These are phyloP conservation scores for Byssoonygena ceratinophila DNA, from an alignment of 2,329 filamentous ascomycete genomes.

Conservation along the genomic window DNA sequence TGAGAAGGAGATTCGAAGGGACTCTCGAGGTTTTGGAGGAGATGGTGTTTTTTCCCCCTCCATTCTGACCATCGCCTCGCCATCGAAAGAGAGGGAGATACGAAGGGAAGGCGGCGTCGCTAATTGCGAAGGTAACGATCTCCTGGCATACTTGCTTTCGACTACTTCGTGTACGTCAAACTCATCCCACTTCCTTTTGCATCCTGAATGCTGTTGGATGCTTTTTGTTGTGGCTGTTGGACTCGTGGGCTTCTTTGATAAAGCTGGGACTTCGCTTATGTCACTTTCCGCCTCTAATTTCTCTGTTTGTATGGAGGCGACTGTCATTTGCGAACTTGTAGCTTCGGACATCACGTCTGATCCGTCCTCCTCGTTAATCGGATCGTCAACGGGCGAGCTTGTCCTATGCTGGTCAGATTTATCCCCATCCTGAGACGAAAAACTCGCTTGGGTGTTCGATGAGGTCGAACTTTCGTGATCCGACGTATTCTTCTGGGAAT, in stretches of 20 bases:
- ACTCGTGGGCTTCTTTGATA: neutral
- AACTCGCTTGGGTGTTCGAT: neutral
- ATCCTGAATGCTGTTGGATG: conserved; percentile 2
- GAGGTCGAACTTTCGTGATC: neutral
- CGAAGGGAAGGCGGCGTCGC: conserved; percentile 28
- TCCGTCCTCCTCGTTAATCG: neutral
- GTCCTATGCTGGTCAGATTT: neutral
- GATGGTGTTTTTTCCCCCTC: conserved; percentile 34
- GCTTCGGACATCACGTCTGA: neutral
- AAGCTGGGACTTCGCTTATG: conserved; percentile 11
- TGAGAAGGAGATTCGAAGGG: conserved; percentile 69
- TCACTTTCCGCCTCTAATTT: conserved; percentile 16
- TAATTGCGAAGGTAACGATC: conserved; percentile 8
- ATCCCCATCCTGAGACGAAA: neutral
- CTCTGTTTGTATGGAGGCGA: conserved; percentile 14
- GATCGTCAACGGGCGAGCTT: neutral
- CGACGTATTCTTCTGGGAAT: neutral
- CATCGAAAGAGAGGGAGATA: conserved; percentile 35
- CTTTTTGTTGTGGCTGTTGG: conserved; percentile 17
- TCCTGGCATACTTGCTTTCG: neutral
- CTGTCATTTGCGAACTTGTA: conserved; percentile 5
- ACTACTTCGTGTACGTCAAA: conserved; percentile 2
- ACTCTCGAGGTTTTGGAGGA: conserved; percentile 34
- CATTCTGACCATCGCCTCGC: conserved; percentile 31
- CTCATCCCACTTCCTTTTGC: conserved; percentile 16